These are phyloP conservation scores for Medicago arabica DNA, from an alignment of 306 rosid species.

Conservation along the genomic window DNA sequence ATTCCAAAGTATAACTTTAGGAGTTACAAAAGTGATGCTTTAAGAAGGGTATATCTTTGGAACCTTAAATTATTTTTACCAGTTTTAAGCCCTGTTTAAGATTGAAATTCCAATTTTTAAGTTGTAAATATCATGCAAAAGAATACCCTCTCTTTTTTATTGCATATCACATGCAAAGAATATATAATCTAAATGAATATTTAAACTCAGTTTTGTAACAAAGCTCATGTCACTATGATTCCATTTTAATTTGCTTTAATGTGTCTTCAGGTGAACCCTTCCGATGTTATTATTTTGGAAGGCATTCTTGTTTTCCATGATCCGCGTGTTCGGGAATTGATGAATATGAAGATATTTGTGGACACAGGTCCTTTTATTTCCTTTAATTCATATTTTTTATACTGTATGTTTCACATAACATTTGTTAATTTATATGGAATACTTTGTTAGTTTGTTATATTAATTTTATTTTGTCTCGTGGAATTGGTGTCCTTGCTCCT, in stretches of 20 bases:
- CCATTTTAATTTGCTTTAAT: constrained; percentile 7
- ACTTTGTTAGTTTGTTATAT: constrained; percentile 14
- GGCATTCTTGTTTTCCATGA: constrained; percentile 98
- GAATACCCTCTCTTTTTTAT: constrained; percentile 4
- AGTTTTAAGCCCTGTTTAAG: too few relatives aligned
- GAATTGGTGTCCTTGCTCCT: not conserved
- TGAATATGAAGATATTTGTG: constrained; percentile 99
- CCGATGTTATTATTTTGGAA: constrained; percentile 97
- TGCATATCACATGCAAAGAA: constrained; percentile 7
- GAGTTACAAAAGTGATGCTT: constrained; percentile 77
- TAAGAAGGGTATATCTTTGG: constrained; percentile 80
- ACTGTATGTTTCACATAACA: constrained; percentile 16
- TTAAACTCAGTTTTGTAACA: constrained; percentile 13
- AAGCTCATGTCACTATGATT: constrained; percentile 26
- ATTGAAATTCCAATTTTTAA: too few relatives aligned
- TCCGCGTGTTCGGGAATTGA: constrained; percentile 89
- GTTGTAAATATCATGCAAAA: constrained; percentile 22
- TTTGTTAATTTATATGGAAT: constrained; percentile 5
- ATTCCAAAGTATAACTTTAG: constrained; percentile 91
- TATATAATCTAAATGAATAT: constrained; percentile 37
- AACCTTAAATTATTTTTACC: constrained; percentile 19
- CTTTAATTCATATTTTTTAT: constrained; percentile 19
- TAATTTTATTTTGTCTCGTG: constrained; percentile 2
- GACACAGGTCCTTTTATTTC: constrained; percentile 90
- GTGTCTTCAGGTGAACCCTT: constrained; percentile 84